Evolutionary conservation across 2,329 filamentous ascomycete genomes (phyloP).

Genomic region (Microdochium trichocladiopsis): DNA sequence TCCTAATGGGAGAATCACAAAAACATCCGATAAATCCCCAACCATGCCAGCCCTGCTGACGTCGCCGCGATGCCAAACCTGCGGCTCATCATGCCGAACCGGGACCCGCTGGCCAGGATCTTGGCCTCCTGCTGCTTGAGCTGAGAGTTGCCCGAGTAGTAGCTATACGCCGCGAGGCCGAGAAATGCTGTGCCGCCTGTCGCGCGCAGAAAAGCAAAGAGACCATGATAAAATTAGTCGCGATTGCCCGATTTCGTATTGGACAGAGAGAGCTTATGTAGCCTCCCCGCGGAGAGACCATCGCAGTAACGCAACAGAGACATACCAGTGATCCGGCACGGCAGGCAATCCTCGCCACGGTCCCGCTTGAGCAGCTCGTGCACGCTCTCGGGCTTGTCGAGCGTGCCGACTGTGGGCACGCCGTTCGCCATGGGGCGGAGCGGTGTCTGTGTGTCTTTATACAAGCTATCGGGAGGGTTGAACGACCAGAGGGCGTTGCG

Average conservation of each 20-base stretch:
- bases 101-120: conserved; percentile 62
- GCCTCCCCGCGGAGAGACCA: no score
- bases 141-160: conserved; percentile 66
- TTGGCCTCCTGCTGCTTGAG: conserved; percentile 57
- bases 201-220: neutral
- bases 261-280: no score
- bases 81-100: conserved; percentile 67
- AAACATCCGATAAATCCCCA: conserved; percentile 64
- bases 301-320: conserved; percentile 6
- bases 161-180: conserved; percentile 70
- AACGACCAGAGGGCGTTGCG: no score
- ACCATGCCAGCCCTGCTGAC: conserved; percentile 59
- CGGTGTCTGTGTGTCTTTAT: no score
- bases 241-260: no score
- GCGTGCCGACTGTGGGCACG: conserved; percentile 41
- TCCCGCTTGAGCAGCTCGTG: conserved; percentile 50
- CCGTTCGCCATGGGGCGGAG: conserved; percentile 34
- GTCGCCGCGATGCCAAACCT: conserved; percentile 60
- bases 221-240: neutral
- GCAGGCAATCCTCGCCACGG: conserved; percentile 58
- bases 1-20: conserved; percentile 35
- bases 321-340: conserved; percentile 66
- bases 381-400: conserved; percentile 55
- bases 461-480: no score
- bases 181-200: conserved; percentile 69